These are phyloP conservation scores for Tilletia setariae DNA, from an alignment of 1,284 basidiomycete species.

Conservation along the genomic window DNA sequence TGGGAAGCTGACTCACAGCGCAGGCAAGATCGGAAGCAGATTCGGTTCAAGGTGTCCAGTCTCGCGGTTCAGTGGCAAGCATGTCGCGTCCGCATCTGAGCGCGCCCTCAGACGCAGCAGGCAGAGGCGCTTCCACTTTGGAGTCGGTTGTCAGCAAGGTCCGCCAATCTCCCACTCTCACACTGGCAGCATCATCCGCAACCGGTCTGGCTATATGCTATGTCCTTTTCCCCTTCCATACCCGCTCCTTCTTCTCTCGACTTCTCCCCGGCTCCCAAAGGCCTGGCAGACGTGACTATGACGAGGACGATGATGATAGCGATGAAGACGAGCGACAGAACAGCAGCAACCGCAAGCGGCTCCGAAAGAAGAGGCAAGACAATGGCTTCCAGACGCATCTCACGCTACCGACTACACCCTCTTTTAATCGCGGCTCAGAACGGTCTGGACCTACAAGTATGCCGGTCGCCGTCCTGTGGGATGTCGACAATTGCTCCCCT, in stretches of 20 bases:
- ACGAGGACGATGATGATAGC: background rate
- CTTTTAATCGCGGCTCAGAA: background rate
- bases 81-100: too few relatives aligned
- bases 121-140: too few relatives aligned
- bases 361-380: background rate
- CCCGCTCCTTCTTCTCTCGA: constrained; percentile 15
- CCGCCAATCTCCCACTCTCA: background rate
- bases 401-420: constrained; percentile 13
- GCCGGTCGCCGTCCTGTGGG: constrained; percentile 45
- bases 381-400: background rate
- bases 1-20: too few relatives aligned
- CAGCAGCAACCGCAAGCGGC: background rate
- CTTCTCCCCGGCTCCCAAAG: constrained; percentile 16
- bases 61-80: too few relatives aligned
- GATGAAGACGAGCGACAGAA: background rate
- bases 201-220: background rate
- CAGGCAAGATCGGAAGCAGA: too few relatives aligned
- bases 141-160: background rate
- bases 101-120: too few relatives aligned
- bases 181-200: background rate
- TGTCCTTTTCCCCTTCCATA: constrained; percentile 19
- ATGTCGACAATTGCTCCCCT: constrained; percentile 46
- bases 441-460: constrained; percentile 18
- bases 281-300: background rate
- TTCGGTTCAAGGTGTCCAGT: too few relatives aligned